Evolutionary conservation across 768 basidiomycete genomes (phyloP), one percentile per base, ranked within the genome.

Genomic region (Pleurotus pulmonarius): DNA sequence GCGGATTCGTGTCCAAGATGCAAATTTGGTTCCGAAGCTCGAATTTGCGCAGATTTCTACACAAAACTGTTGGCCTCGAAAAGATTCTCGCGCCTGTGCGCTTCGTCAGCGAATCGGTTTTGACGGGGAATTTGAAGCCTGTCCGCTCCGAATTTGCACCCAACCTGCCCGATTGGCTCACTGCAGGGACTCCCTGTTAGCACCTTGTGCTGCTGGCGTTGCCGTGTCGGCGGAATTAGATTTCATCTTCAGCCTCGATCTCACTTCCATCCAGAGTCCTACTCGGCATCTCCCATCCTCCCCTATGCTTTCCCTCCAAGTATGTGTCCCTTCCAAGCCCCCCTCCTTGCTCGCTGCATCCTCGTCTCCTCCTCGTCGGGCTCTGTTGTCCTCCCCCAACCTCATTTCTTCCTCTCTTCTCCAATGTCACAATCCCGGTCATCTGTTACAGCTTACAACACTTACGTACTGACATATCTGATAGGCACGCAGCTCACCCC

Each of bases 201-300:
- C 51, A 66, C 73, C 75, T 73, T 73, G 71, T 79, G 76, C 69
- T 63, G 49, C 60, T 60, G 58, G 55, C 64, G 61, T 64, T 71
- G 69, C 72, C 74, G 72, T 70, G 68, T 76, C 79, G 76, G 72
- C 75, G 75, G 73, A 75, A 66, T 68, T 75, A 70, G 72, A 75
- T 78, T 67, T 67, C 60, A 69, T 66, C 71, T 70, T 63, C 62
- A 59, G 49, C 53, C 61, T 63, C 61, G 61, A 56, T 37, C 24
- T 56, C 37, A 44, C 56, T 57, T 51, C 60, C 59, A 63, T 63
- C 41, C 37, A 55, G n/a, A 44, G 41, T 44, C 41, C 20, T 22
- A n/a, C 20, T 44, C 41, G 41, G 41, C 41, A 44, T 44, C 1
- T 44, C 51, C 49, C 45, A n/a, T 5, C 22, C 40, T 44, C 29